A percentile compares a stretch with the other conserved stretches of the same genome.
These are phyloP conservation scores for Colletotrichum higginsianum DNA, from an alignment of 2,329 filamentous ascomycete species.

Conservation along the genomic window DNA sequence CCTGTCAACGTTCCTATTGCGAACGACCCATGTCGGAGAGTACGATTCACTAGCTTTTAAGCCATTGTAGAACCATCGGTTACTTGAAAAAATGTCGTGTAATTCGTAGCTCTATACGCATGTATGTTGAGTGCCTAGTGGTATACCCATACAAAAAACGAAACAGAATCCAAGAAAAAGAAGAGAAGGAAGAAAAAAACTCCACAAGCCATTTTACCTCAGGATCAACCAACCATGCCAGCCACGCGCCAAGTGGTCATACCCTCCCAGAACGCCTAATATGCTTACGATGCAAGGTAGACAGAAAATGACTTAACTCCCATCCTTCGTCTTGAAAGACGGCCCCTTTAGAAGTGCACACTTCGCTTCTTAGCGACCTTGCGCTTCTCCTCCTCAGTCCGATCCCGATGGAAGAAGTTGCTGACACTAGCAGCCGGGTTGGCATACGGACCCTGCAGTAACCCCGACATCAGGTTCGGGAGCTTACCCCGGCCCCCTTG, in stretches of 20 bases:
- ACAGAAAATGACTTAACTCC: background rate
- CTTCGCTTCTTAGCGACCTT: slow-evolving; percentile 65
- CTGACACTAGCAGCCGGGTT: slow-evolving; percentile 61
- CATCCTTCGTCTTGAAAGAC: background rate
- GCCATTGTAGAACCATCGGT: no score
- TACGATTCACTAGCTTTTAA: no score
- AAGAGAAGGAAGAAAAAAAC: no score
- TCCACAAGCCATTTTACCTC: background rate
- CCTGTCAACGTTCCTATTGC: no score
- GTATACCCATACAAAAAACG: slow-evolving; percentile 19
- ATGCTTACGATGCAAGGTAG: background rate
- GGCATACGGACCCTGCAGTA: slow-evolving; percentile 52
- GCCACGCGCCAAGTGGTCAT: background rate
- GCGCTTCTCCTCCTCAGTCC: slow-evolving; percentile 56
- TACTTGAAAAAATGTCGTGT: background rate
- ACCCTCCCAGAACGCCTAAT: slow-evolving; percentile 15
- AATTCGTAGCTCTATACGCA: slow-evolving; percentile 4
- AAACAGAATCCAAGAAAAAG: no score
- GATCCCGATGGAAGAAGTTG: slow-evolving; percentile 58
- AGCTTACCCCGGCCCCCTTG: slow-evolving; percentile 45
- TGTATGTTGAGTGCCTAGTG: background rate
- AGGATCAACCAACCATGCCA: background rate
- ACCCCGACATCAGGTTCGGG: slow-evolving; percentile 48
- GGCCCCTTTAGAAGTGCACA: slow-evolving; percentile 56
- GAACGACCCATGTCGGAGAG: no score